Evolutionary conservation across 2,329 filamentous ascomycete genomes (phyloP).

Genomic region (Trichoderma oligosporum): DNA sequence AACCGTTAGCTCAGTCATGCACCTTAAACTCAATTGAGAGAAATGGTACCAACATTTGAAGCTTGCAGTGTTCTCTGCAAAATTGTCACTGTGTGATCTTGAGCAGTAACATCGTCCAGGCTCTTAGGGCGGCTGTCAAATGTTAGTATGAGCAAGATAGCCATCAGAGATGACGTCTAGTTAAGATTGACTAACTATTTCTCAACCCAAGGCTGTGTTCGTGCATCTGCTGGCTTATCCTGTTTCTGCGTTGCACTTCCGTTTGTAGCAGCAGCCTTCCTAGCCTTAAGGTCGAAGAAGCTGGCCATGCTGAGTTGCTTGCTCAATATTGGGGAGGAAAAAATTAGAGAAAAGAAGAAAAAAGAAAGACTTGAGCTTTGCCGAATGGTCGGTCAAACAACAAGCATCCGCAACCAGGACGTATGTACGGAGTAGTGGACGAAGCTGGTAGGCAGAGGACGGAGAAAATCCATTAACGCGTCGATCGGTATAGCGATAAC

Average conservation of each 20-base stretch:
- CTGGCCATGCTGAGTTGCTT: conserved; percentile 61
- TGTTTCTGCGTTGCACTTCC: conserved; percentile 61
- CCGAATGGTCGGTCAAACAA: background rate
- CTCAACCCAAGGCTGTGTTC: conserved; percentile 90
- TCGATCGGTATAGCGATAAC: conserved; percentile 3
- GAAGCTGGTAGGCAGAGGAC: background rate
- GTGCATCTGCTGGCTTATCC: conserved; percentile 56
- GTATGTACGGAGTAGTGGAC: background rate
- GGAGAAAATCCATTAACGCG: conserved; percentile 19
- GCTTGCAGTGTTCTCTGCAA: conserved; percentile 90
- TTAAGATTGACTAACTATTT: conserved; percentile 70
- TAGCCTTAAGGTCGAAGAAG: conserved; percentile 94
- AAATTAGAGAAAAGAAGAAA: background rate
- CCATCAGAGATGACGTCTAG: background rate
- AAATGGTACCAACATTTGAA: conserved; percentile 64
- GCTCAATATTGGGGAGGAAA: background rate
- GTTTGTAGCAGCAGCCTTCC: conserved; percentile 70
- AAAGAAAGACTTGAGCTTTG: too few species aligned
- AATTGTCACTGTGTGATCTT: conserved; percentile 94
- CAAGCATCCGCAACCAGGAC: background rate
- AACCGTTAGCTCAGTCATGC: conserved; percentile 8
- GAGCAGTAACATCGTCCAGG: conserved; percentile 89
- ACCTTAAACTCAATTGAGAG: background rate
- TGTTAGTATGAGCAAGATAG: conserved; percentile 31
- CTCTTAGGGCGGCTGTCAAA: conserved; percentile 79